Evolutionary conservation across 768 basidiomycete species (phyloP), one percentile per base, ranked within the genome.

Genomic region (Serpula lacrymans): DNA sequence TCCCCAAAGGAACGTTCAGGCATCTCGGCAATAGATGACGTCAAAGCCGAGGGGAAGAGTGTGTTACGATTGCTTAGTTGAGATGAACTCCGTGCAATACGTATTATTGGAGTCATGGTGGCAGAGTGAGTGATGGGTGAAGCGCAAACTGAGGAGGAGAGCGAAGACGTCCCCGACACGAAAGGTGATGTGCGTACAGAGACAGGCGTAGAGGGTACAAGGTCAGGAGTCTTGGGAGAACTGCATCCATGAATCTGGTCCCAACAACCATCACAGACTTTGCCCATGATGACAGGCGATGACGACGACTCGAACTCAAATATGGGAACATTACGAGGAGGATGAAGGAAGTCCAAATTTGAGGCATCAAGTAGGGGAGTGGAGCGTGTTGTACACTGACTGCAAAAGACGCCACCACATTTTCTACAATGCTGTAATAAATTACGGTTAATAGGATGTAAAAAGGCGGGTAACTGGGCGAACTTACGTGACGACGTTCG

Each of bases 371-470:
- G 73, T 4, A 89, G 77, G 10, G 74, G 65, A 0, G 82, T 87
- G 5, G 68, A 54, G 40, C 74, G 74, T 5, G 73, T 64, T 1
- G 80, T 74, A 57, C 88, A 89, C 5, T 71, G 59, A 34, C 60
- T 59, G 63, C 88, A 90, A 58, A 80, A 88, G 22, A 89, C 66
- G 47, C 84, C 85, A 36, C 88, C 88, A 49, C 88, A 89, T 57
- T 88, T 89, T 58, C 88, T 77, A 62, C 88, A 90, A 46, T 90
- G 88, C 82, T 85, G 55, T 28, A 40, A 45, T 36, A 40, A 48
- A 41, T 52, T 52, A 47, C 61, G 52, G 33, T 43, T 16, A 21
- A 35, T 13, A 6, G 35, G 22, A 29, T 26, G 39, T 41, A n/a
- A 24, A 24, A 34, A 46, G 8, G 23, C 6, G n/a, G 14, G 14